Base-by-base conservation (phyloP, 2,329 filamentous ascomycete genomes). In the Neurospora sp. region DNA sequence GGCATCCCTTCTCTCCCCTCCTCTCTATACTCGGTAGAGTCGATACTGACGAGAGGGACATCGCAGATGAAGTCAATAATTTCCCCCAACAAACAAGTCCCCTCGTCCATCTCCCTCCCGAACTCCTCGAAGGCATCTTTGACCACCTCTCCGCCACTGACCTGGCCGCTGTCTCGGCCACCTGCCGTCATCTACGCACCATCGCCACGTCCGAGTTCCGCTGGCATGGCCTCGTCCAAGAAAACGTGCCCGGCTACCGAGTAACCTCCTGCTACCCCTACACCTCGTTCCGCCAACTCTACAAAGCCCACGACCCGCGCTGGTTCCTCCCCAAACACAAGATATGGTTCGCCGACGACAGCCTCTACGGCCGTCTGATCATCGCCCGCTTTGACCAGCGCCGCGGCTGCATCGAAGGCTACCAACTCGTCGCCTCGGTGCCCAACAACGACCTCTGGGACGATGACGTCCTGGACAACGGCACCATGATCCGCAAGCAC, bases 281-380 rank as follows among this genome's bases (percentile, higher is more conserved):
- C 75, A 74, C 81, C 2, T 89, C 84, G 33, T 97, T 89, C 79
- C 87, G 87, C 70, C 85, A 91, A 36, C 86, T 97, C 2, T 97
- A 91, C 78, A 82, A 85, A 57, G 85, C 89, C 23, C 91, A 96
- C 77, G 86, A 96, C 73, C 90, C 91, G 0, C 88, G 90, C 75
- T 97, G 94, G 94, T 97, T 97, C 76, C 83, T 97, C 1, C 85
- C 92, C 0, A 88, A 87, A 68, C 84, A 92, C 77, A 94, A 92
- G 79, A 83, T 97, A 73, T 97, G 94, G 94, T 95, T 97, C 76
- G 87, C 88, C 71, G 92, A 97, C 78, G 85, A 83, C 2, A 86
- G 89, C 38, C 84, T 92, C 66, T 89, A 86, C 1, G 94, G 94
- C 0, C 91, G 91, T 77, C 79, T 97, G 57, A 84, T 97, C 36